Percentiles rank a stretch among this genome's conserved stretches.
phyloP scores from a whole-genome alignment of 2,329 filamentous ascomycete genomes.

The Neophaeococcomyces mojaviensis region DNA sequence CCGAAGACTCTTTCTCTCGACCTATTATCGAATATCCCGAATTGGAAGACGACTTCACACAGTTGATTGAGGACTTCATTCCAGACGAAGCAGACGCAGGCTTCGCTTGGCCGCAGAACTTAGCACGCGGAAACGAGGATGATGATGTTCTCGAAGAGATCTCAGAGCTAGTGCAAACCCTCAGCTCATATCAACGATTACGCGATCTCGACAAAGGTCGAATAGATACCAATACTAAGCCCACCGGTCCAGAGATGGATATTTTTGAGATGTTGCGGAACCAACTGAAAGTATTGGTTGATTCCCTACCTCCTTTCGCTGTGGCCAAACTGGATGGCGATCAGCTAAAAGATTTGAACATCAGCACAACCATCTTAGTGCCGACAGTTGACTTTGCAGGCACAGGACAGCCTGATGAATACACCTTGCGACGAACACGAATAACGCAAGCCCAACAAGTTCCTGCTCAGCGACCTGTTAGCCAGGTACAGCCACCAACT shows the following conservation, averaged over 20 bases:
- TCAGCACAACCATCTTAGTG: conserved; percentile 70
- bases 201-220: conserved; percentile 40
- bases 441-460: conserved; percentile 27
- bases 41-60: conserved; percentile 32
- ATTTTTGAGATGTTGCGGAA: conserved; percentile 67
- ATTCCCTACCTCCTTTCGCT: conserved; percentile 71
- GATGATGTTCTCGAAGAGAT: conserved; percentile 50
- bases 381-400: conserved; percentile 67
- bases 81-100: conserved; percentile 28
- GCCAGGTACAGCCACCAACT: conserved; percentile 7
- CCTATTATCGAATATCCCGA: conserved; percentile 24
- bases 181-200: conserved; percentile 56
- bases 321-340: conserved; percentile 81
- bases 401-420: conserved; percentile 76
- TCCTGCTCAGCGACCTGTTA: conserved; percentile 25
- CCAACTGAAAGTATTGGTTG: conserved; percentile 66
- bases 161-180: conserved; percentile 53
- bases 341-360: conserved; percentile 71
- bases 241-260: conserved; percentile 49
- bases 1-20: conserved; percentile 21
- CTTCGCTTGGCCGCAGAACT: conserved; percentile 17
- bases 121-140: conserved; percentile 37
- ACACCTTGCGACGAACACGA: conserved; percentile 44
- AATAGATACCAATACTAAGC: conserved; percentile 34
- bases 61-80: conserved; percentile 36